Base-by-base conservation (phyloP, 176 grass and related monocot genomes). In the Aegilops sharonensis region DNA sequence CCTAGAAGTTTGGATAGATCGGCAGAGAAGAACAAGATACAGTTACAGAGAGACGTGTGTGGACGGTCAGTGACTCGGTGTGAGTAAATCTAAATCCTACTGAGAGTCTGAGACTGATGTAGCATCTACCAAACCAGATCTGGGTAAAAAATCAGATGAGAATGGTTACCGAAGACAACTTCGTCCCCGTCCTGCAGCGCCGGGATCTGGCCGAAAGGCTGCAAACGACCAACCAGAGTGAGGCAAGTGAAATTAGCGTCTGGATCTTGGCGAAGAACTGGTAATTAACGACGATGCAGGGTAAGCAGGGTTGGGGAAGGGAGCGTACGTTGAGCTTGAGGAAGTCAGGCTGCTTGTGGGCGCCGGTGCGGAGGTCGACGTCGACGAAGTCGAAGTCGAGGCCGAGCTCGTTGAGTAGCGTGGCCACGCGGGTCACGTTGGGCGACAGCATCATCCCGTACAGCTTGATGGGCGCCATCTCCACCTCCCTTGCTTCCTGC, bases 191-290 rank as follows among this genome's bases (percentile, higher is more conserved):
- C 95, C 78, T 94, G 78, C 35, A 98, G 66, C 36, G 42, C 93
- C 0, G 95, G 95, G 84, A 98, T 91, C 89, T 98, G 90, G 75
- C 93, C 95, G 6, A 98, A 98, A 42, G 95, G 95, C 95, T 98
- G 91, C 90, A 81, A 18, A 5, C n/a, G 3, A 85, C 14, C 9
- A 0, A 91, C n/a, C 42, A 12, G 7, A n/a, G 9, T 0, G 42
- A 12, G 7, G 13, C 18, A 6, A n/a, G 6, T 21, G n/a, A 50
- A 54, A 54, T 54, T 1, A 54, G 48, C 2, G 14, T 32, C 34
- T n/a, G 5, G 6, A 60, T 23, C 6, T n/a, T 4, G 42, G 8
- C 4, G n/a, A 72, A 1, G 80, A 17, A 54, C 14, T 15, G 0
- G 1, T 15, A 18, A 5, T 17, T 1, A 52, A 6, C 5, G 7